phyloP scores from a whole-genome alignment of 1,284 basidiomycete species.

The Boletus calvinii region DNA sequence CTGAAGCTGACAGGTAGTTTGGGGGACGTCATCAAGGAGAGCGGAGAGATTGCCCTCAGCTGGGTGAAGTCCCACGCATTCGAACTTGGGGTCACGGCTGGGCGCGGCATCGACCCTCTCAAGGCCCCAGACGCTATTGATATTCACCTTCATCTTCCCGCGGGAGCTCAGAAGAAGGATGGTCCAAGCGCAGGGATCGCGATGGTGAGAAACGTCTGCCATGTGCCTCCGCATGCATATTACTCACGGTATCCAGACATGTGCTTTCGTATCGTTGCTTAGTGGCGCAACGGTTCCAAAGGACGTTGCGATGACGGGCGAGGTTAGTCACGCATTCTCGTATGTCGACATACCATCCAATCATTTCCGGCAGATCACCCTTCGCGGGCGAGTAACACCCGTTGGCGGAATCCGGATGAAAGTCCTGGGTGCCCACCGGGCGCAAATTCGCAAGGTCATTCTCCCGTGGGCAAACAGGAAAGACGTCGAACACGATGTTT shows the following conservation, averaged over 20 bases:
- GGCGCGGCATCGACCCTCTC: conserved; percentile 69
- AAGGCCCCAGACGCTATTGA: conserved; percentile 71
- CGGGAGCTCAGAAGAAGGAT: conserved; percentile 88
- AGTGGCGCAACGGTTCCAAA: conserved; percentile 72
- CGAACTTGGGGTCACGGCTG: conserved; percentile 73
- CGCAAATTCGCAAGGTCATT: conserved; percentile 78
- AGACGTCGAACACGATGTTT: conserved; percentile 83
- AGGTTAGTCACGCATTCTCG: conserved; percentile 42
- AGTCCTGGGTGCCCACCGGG: conserved; percentile 81
- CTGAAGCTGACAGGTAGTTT: conserved; percentile 81
- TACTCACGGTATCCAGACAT: conserved; percentile 46
- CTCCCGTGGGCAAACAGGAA: conserved; percentile 81
- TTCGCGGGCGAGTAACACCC: conserved; percentile 75
- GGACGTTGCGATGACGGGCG: conserved; percentile 81
- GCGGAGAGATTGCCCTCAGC: conserved; percentile 81
- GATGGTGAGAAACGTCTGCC: conserved; percentile 51
- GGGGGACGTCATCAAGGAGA: conserved; percentile 88
- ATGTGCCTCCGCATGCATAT: not conserved
- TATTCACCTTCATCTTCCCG: conserved; percentile 85
- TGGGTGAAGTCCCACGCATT: conserved; percentile 86
- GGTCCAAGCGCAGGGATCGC: conserved; percentile 88
- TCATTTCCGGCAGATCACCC: conserved; percentile 54
- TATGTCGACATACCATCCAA: not conserved
- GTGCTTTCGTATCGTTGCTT: conserved; percentile 81
- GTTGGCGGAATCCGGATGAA: conserved; percentile 70